Base-by-base conservation (phyloP, 176 grass and related monocot species). In the Carex cristatella region DNA sequence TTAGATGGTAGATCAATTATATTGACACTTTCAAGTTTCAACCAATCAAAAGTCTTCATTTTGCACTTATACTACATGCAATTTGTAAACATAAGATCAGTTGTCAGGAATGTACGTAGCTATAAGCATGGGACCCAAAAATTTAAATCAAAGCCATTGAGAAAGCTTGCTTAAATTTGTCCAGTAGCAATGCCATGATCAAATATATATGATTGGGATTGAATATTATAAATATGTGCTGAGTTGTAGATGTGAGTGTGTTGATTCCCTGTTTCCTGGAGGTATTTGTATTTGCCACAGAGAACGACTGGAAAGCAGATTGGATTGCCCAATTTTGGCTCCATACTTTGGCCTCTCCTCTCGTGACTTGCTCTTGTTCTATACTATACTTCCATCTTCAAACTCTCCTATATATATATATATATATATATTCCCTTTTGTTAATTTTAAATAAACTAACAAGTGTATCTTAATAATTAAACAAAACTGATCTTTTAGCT, bases 201-300 rank as follows among this genome's bases (percentile, higher is more conserved):
- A 78, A 55, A 79, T 30, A 58, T 28, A 75, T 5, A 79, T 30
- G 14, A 58, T 57, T 57, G 27, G 53, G 18, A 58, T 79, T 79
- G 49, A 75, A 65, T 51, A 11, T 51, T 51, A 11, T 37, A 79
- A 58, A 58, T 79, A 14, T 55, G 5, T 58, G 51, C 13, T 79
- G 53, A 58, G 74, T 79, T 58, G 74, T 78, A 35, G 51, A 13
- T 53, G 12, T 81, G 56, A 81, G 60, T 81, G 74, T 79, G 53
- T 64, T 81, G 59, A 83, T 83, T 83, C 63, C 81, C 69, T 83
- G 63, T 83, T 83, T 83, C 56, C 13, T 83, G 63, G 81, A 83
- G 81, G 81, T 18, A 83, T 83, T 83, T 82, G 79, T 64, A 31
- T 64, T 65, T 83, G 63, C 81, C 42, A 69, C 61, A 83, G 63